A percentile compares a stretch with the other conserved stretches of the same genome.
These are phyloP conservation scores for Beauveria pseudobassiana DNA, from an alignment of 2,329 filamentous ascomycete species.

Conservation along the genomic window DNA sequence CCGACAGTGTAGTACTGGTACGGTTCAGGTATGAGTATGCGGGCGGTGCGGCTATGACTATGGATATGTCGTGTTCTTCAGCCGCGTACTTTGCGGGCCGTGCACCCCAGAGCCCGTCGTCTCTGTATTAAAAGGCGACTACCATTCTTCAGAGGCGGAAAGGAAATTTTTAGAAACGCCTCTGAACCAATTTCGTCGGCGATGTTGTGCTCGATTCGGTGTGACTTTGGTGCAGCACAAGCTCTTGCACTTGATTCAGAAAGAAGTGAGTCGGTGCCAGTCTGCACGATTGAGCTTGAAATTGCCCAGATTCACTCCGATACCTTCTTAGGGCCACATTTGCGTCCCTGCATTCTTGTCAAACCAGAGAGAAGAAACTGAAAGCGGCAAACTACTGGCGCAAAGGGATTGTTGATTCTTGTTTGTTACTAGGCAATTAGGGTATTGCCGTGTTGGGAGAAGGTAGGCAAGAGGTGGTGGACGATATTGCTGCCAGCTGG, in stretches of 20 bases:
- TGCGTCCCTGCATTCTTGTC: not conserved
- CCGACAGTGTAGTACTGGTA: not conserved
- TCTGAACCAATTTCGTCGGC: not conserved
- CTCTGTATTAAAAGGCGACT: not conserved
- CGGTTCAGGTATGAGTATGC: conserved; percentile 7
- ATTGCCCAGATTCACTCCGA: not conserved
- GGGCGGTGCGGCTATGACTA: conserved; percentile 6
- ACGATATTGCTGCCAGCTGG: conserved; percentile 3
- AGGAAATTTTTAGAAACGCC: not conserved
- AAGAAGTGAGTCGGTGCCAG: conserved; percentile 1
- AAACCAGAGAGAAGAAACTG: not conserved
- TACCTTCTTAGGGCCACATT: not conserved
- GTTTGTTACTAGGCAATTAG: not conserved
- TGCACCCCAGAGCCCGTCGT: not conserved
- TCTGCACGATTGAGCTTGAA: not conserved
- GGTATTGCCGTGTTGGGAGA: conserved; percentile 2
- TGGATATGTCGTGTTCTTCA: conserved; percentile 10
- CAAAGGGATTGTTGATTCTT: not conserved
- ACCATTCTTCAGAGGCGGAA: not conserved
- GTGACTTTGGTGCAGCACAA: conserved; percentile 2
- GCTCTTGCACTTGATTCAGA: not conserved
- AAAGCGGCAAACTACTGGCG: not conserved
- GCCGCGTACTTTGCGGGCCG: not conserved
- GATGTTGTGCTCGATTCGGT: not conserved
- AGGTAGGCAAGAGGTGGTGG: conserved; percentile 4